Percentiles rank a stretch among this genome's conserved stretches.
These are phyloP conservation scores for Aureobasidium musti DNA, from an alignment of 2,329 filamentous ascomycete genomes.

Conservation along the genomic window DNA sequence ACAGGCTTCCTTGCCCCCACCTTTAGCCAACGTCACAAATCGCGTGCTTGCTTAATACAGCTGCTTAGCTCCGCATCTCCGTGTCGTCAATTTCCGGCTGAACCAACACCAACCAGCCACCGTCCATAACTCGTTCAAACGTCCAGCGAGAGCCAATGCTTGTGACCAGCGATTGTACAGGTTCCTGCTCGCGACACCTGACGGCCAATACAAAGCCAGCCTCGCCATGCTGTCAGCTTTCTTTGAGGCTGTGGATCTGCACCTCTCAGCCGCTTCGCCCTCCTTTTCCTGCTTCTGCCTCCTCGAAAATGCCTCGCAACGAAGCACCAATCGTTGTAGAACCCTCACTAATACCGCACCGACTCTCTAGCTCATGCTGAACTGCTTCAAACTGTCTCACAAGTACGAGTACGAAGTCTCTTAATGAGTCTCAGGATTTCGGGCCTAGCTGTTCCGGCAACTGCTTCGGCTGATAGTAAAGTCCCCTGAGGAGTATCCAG, in stretches of 20 bases:
- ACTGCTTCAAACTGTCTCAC: neutral
- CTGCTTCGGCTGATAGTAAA: conserved; percentile 17
- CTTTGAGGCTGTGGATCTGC: neutral
- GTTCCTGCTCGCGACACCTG: neutral
- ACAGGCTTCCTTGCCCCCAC: neutral
- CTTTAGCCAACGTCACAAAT: neutral
- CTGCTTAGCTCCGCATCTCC: neutral
- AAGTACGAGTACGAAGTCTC: neutral
- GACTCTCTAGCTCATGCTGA: neutral
- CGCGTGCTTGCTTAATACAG: neutral
- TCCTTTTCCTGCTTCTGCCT: neutral
- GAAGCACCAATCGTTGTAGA: neutral
- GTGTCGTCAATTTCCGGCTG: neutral
- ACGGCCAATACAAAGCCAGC: neutral
- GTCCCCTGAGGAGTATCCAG: neutral
- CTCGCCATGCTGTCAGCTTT: neutral
- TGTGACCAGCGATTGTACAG: neutral
- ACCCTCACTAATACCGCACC: neutral
- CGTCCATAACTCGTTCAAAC: neutral
- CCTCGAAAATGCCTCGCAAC: neutral
- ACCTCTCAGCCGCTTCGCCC: neutral
- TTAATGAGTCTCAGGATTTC: neutral
- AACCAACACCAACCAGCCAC: neutral
- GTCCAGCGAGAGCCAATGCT: neutral
- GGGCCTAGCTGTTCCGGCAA: conserved; percentile 2